Evolutionary conservation across 1,139 yeast species (phyloP), one percentile per base, ranked within the genome.

Genomic region (Geotrichum klebahnii): DNA sequence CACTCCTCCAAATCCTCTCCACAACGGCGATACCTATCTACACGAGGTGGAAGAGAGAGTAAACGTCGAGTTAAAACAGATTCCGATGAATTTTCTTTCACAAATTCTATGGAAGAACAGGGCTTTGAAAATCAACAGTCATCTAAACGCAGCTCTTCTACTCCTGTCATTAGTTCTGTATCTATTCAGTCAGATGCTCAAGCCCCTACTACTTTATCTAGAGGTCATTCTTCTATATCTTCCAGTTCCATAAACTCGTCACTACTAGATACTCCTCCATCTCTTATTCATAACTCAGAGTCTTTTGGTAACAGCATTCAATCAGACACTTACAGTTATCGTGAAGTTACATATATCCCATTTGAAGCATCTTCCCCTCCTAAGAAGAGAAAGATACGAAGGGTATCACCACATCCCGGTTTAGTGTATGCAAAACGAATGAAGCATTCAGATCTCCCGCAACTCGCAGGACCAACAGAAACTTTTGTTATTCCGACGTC

Each of bases 401-500:
- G 12, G 4, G 17, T 8, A 16, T n/a, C n/a, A n/a, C 32, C 26
- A 14, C 23, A 23, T 2, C 42, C 42, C 14, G 42, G 42, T 23
- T 33, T 38, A 10, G 29, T 33, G 2, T 38, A 38, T 14, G 42
- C 42, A 8, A 38, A 38, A 26, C 33, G 42, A 1, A n/a, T 17
- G 22, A 24, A 26, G 20, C 32, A 38, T 22, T 26, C 32, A 8
- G 22, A 22, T 19, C 22, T n/a, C 4, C 19, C 16, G 10, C 23
- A 26, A 6, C 12, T 14, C 19, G 20, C 26, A 3, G 42, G 26
- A 5, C 42, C 10, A 14, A 16, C 19, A 17, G 33, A 26, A 5
- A 38, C 42, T 2, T 2, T 38, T 14, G 28, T 38, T 12, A 38
- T 38, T 3, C 32, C 42, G 20, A 26, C 42, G 20, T 38, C 33